Evolutionary conservation across 2,329 filamentous ascomycete species (phyloP).

Genomic region (Lizonia empirigonia): DNA sequence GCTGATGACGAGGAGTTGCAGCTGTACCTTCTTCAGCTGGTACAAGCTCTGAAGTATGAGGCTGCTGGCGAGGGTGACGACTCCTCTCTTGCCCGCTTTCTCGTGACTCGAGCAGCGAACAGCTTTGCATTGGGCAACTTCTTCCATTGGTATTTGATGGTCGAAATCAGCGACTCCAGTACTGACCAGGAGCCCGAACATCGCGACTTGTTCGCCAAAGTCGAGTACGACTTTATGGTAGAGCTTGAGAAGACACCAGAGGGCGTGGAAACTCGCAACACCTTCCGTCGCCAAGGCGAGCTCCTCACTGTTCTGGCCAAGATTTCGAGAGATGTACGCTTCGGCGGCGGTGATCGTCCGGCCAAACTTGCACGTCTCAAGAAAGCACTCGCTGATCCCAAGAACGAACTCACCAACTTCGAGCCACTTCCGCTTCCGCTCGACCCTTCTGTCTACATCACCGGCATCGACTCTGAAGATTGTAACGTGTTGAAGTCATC

Average conservation of each 20-base stretch:
- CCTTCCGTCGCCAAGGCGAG: constrained; percentile 84
- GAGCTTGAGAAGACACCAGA: constrained; percentile 75
- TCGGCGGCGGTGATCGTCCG: constrained; percentile 75
- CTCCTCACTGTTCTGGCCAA: constrained; percentile 85
- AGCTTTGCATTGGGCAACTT: constrained; percentile 94
- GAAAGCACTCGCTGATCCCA: constrained; percentile 81
- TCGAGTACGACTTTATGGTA: constrained; percentile 95
- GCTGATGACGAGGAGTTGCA: constrained; percentile 90
- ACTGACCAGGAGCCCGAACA: constrained; percentile 75
- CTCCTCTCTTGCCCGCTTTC: constrained; percentile 85
- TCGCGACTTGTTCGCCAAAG: constrained; percentile 85
- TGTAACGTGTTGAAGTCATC: constrained; percentile 95
- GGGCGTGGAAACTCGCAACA: constrained; percentile 75
- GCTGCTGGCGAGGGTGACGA: constrained; percentile 66
- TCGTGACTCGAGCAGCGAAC: constrained; percentile 83
- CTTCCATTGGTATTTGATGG: constrained; percentile 98
- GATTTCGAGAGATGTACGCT: constrained; percentile 86
- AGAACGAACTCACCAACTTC: constrained; percentile 83
- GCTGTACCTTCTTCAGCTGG: constrained; percentile 88
- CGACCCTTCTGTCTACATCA: constrained; percentile 80
- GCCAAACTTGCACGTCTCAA: constrained; percentile 86
- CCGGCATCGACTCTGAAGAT: constrained; percentile 81
- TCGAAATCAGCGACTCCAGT: constrained; percentile 87
- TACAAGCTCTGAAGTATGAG: constrained; percentile 86
- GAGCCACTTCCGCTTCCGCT: constrained; percentile 87